These are phyloP conservation scores for Chaetomium sp. DNA, from an alignment of 2,329 filamentous ascomycete species.

Conservation along the genomic window DNA sequence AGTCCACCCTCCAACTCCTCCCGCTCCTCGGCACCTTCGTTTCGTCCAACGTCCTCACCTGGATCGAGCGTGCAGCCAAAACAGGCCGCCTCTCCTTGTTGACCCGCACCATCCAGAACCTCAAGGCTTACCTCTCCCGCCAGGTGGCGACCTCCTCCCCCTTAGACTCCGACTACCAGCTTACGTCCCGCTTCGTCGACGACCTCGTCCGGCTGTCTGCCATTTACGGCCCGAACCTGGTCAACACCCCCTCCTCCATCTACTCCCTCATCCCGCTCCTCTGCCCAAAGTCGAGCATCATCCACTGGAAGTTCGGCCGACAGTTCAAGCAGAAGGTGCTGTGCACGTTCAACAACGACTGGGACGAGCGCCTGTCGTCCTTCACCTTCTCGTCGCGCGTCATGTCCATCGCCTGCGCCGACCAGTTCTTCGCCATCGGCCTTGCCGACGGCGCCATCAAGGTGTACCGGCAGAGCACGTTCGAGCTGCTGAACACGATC, in stretches of 20 bases:
- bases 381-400: constrained; percentile 23
- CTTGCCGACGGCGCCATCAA: constrained; percentile 22
- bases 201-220: constrained; percentile 25
- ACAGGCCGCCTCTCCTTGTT: constrained; percentile 25
- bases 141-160: constrained; percentile 25
- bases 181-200: constrained; percentile 22
- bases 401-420: constrained; percentile 27
- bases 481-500: constrained; percentile 25
- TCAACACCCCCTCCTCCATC: constrained; percentile 26
- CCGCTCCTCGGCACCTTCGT: constrained; percentile 38
- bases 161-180: constrained; percentile 26
- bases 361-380: constrained; percentile 29
- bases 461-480: constrained; percentile 28
- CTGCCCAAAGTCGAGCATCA: constrained; percentile 25
- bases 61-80: constrained; percentile 41
- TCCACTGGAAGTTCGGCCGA: constrained; percentile 26
- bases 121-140: constrained; percentile 25
- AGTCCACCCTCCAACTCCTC: constrained; percentile 29
- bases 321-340: constrained; percentile 26
- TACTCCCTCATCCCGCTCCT: constrained; percentile 28
- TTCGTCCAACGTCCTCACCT: constrained; percentile 41
- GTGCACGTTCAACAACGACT: constrained; percentile 27
- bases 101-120: constrained; percentile 23
- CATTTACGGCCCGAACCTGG: constrained; percentile 26
- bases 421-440: constrained; percentile 27